A percentile compares a stretch with the other conserved stretches of the same genome.
phyloP scores from a whole-genome alignment of 2,329 filamentous ascomycete genomes.

The Beauveria caledonica region DNA sequence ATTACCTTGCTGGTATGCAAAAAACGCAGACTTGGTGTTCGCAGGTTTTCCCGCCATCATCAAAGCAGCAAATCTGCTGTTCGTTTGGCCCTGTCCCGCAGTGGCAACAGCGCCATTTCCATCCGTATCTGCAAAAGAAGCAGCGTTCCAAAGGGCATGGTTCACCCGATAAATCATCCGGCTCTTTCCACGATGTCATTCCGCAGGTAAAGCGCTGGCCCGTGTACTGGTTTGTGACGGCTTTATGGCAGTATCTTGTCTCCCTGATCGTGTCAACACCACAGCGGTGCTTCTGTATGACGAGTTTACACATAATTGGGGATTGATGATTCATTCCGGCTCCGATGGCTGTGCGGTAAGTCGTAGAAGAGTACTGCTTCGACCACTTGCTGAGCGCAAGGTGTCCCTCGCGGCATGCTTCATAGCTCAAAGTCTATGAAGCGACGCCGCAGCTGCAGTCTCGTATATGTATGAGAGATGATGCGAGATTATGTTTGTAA shows the following conservation, averaged over 20 bases:
- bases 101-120: slow-evolving; percentile 8
- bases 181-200: background rate
- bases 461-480: background rate
- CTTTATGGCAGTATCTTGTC: background rate
- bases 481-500: background rate
- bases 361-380: no score
- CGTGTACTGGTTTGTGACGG: background rate
- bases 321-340: background rate
- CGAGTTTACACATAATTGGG: background rate
- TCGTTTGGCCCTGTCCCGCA: slow-evolving; percentile 3
- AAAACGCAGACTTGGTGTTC: background rate
- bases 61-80: background rate
- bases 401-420: background rate
- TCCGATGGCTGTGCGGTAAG: background rate
- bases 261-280: background rate
- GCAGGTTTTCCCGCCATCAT: background rate
- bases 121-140: slow-evolving; percentile 3
- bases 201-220: background rate
- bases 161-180: background rate
- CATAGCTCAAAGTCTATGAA: background rate
- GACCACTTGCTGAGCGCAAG: background rate
- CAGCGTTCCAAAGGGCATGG: background rate
- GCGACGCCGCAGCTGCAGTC: background rate
- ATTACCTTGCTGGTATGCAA: slow-evolving; percentile 2
- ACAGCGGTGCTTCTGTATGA: background rate